Conservation (phyloP, 768 basidiomycete species). For the Kwoniella heveanensis region DNA sequence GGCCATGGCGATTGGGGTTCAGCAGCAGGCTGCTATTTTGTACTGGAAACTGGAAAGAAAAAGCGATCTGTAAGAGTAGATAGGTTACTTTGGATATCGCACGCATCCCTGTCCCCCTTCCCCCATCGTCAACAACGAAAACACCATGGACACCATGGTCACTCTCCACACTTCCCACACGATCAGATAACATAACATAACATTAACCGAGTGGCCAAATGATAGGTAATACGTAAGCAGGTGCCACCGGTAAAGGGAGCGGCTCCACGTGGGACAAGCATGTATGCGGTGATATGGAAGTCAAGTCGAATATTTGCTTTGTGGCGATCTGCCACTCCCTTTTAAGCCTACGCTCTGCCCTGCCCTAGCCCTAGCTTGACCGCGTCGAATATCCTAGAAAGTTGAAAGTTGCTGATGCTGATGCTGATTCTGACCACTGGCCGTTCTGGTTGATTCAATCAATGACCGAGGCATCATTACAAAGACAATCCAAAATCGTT, state of each 20-base stretch:
- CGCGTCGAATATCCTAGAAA: slow-evolving; percentile 3
- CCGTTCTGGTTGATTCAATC: background rate
- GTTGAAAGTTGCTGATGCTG: slow-evolving; percentile 1
- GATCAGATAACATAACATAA: too few species aligned
- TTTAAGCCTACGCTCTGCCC: too few species aligned
- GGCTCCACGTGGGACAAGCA: background rate
- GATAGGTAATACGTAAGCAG: background rate
- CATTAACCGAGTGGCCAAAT: background rate
- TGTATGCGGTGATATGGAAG: background rate
- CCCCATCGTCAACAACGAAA: background rate
- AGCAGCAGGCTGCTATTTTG: background rate
- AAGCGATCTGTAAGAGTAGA: too few species aligned
- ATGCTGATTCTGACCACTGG: too few species aligned
- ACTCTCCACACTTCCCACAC: too few species aligned
- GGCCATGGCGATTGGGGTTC: slow-evolving; percentile 6
- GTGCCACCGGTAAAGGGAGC: background rate
- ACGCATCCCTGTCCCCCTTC: background rate
- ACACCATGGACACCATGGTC: background rate
- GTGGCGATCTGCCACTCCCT: background rate
- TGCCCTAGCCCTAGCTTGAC: too few species aligned
- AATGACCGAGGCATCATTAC: slow-evolving; percentile 14
- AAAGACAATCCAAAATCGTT: slow-evolving; percentile 6
- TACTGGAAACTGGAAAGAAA: too few species aligned
- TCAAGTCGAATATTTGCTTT: background rate
- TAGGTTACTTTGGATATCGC: too few species aligned